Base-by-base conservation (phyloP, 495 filamentous ascomycete species). In the Xylaria longipes region DNA sequence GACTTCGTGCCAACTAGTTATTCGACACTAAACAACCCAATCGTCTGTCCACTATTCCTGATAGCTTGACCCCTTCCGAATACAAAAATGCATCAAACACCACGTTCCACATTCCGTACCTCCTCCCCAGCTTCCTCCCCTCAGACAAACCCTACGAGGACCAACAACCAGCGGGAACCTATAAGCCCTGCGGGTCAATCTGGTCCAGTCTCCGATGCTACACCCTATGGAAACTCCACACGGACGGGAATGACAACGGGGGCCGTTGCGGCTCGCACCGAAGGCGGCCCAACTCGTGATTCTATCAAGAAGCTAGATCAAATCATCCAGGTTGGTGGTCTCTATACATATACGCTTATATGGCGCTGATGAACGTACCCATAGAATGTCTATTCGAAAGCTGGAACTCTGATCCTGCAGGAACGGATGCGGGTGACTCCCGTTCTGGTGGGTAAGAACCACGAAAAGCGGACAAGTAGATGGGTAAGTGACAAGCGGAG, bases 361-460 rank as follows among this genome's bases (percentile, higher is more conserved):
- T 39, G 41, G 39, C 45, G 22, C 25, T 61, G 37, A 74, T 39
- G 7, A 20, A 37, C 25, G 54, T 39, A 0, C 31, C 70, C 35
- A 33, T 80, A 98, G 94, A 97, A 97, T 78, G 97, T 97, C 79
- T 92, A 94, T 80, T 90, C 87, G 64, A 99, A 98, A 84, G 91
- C 93, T 45, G 93, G 94, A 68, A 88, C 96, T 69, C 89, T 96
- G 48, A 92, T 99, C 62, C 82, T 97, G 22, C 90, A 94, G 65
- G 90, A 93, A 41, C 88, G 96, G 65, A 87, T 94, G 60, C 85
- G 88, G 57, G 86, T 94, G 12, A 89, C 90, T 33, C 92, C 88
- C 22, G 84, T 88, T 27, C 74, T 84, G 80, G 88, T 84, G 70
- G 80, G 76, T 84, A 90, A 48, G 86, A 87, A 63, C 76, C 82